phyloP scores from a whole-genome alignment of 352 stramenopile species.

The Globisporangium iwayamae region DNA sequence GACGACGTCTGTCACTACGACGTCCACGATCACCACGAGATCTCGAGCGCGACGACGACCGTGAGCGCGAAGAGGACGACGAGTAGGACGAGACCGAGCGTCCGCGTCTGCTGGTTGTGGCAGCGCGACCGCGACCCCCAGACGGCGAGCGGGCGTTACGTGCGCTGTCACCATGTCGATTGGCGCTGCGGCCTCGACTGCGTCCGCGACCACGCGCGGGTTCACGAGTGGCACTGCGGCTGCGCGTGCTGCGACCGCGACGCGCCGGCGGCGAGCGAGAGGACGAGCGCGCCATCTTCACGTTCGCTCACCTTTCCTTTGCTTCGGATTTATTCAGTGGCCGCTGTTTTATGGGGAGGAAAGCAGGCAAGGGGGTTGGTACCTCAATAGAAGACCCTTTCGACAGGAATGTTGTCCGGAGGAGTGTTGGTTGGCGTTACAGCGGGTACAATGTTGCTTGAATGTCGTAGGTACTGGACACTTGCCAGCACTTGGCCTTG shows the following conservation, averaged over 20 bases:
- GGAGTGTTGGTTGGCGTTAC: neutral
- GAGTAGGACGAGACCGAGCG: constrained; percentile 21
- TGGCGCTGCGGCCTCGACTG: constrained; percentile 9
- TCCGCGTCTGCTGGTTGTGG: constrained; percentile 1
- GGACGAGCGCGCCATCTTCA: constrained; percentile 7
- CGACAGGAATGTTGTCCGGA: neutral
- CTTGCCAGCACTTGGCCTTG: neutral
- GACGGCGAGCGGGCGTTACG: constrained; percentile 8
- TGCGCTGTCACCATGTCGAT: neutral
- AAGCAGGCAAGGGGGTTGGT: neutral
- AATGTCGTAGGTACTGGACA: neutral
- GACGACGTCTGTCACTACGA: constrained; percentile 11
- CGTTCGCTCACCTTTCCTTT: neutral
- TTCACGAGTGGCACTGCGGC: constrained; percentile 4
- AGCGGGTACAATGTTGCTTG: neutral
- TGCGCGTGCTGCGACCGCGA: neutral
- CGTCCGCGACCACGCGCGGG: constrained; percentile 6
- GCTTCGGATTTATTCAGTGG: neutral
- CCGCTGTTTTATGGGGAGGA: neutral
- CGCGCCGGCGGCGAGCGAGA: constrained; percentile 6
- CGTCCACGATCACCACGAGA: neutral
- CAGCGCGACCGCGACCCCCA: neutral
- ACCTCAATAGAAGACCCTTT: neutral
- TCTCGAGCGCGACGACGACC: constrained; percentile 1
- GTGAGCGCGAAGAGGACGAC: constrained; percentile 5